Base-by-base conservation (phyloP, 495 filamentous ascomycete genomes). In the Penicillium argentinense region DNA sequence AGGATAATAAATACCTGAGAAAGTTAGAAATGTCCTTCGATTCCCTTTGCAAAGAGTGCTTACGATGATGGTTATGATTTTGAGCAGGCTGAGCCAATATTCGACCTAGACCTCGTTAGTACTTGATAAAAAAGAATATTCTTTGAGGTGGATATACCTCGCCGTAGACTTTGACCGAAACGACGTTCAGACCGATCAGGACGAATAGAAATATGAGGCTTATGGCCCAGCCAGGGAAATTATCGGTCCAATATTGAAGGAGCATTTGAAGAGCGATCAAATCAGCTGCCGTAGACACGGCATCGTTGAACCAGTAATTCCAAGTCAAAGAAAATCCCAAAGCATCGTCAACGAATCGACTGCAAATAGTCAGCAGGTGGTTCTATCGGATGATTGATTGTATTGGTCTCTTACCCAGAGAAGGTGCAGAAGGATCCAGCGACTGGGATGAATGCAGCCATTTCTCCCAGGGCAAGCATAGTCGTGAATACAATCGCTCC, bases 251-350 rank as follows among this genome's bases (percentile, higher is more conserved):
- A 47, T 70, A 79, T 42, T 76, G 51, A 47, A 81, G 55, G 12
- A 81, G 49, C 7, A 81, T 54, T 46, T 81, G 77, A 23, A 79
- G 53, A 1, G 77, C 76, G 29, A 79, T 71, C 19, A 81, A 54
- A 67, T 81, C 76, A 3, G 75, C 68, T 6, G 76, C 77, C 5
- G 74, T 79, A 3, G 74, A 77, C 3, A 78, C 71, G 1, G 77
- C 77, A 68, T 80, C 78, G 58, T 81, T 80, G 37, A 78, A 76
- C 76, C 76, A 80, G 54, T 82, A 82, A 45, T 80, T 81, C 74
- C 74, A 78, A 0, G 72, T 74, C 42, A 77, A 54, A 12, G 73
- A 72, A 42, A 77, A 77, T 1, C 73, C 71, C 6, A 79, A 64
- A 1, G 76, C 77, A 68, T 80, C 77, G 59, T 81, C 78, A 24